Percentiles rank a stretch among this genome's conserved stretches.
These are phyloP conservation scores for Fusarium sp. DNA, from an alignment of 2,329 filamentous ascomycete genomes.

Conservation along the genomic window DNA sequence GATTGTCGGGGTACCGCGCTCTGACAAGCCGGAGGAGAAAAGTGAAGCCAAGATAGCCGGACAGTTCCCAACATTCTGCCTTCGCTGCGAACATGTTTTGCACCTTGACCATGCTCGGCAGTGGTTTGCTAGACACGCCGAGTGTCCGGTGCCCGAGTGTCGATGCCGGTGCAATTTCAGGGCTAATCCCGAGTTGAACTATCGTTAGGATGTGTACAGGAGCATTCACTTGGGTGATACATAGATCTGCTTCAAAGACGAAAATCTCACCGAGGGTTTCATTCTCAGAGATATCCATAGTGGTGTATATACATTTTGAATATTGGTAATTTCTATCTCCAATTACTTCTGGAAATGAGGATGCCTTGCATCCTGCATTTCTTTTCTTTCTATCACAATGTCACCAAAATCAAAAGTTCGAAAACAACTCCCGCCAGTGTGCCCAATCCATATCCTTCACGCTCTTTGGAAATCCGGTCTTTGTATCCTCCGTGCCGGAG, in stretches of 20 bases:
- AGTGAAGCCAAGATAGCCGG: slow-evolving; percentile 63
- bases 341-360: slow-evolving; percentile 14
- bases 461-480: slow-evolving; percentile 1
- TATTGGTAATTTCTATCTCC: slow-evolving; percentile 25
- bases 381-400: slow-evolving; percentile 30
- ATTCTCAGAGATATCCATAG: not conserved
- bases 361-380: slow-evolving; percentile 13
- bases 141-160: slow-evolving; percentile 77
- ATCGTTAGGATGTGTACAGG: slow-evolving; percentile 49
- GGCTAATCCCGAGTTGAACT: slow-evolving; percentile 69
- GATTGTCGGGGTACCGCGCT: slow-evolving; percentile 72
- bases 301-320: slow-evolving; percentile 17
- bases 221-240: not conserved
- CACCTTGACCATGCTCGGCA: slow-evolving; percentile 74
- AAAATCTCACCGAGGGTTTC: not conserved
- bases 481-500: slow-evolving; percentile 24
- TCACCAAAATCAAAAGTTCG: slow-evolving; percentile 18
- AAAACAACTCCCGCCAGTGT: slow-evolving; percentile 29
- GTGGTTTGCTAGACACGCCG: slow-evolving; percentile 73
- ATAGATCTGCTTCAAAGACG: not conserved
- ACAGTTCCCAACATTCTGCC: slow-evolving; percentile 75
- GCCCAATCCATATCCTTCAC: slow-evolving; percentile 12
- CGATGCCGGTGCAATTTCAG: slow-evolving; percentile 72
- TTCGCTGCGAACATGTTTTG: slow-evolving; percentile 74
- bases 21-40: slow-evolving; percentile 65